A percentile compares a stretch with the other conserved stretches of the same genome.
These are phyloP conservation scores for Rauvolfia tetraphylla DNA, from an alignment of 257 asterid genomes.

Conservation along the genomic window DNA sequence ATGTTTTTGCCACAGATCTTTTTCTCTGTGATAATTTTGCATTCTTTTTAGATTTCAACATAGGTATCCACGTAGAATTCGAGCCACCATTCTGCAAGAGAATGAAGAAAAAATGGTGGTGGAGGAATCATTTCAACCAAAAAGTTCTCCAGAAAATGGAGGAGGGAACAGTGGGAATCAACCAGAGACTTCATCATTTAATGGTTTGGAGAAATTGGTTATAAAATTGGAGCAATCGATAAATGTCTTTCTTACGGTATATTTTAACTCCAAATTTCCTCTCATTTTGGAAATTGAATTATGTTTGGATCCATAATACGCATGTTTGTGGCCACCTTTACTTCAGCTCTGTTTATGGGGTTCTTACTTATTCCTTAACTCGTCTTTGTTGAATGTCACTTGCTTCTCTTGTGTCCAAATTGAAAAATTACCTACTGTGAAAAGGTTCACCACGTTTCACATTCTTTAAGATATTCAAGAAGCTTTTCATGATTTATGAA, in stretches of 20 bases:
- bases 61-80: conserved; percentile 42
- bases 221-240: conserved; percentile 85
- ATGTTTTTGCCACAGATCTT: not conserved
- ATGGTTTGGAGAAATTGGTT: conserved; percentile 57
- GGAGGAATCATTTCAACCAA: conserved; percentile 60
- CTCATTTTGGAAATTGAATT: not conserved
- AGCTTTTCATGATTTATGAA: too few relatives aligned
- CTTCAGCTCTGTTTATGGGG: not conserved
- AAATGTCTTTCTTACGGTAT: conserved; percentile 79
- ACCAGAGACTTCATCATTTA: conserved; percentile 40
- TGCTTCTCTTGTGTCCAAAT: not conserved
- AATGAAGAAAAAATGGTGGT: conserved; percentile 67
- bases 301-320: not conserved
- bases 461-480: not conserved
- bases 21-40: conserved; percentile 8
- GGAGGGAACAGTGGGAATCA: conserved; percentile 36
- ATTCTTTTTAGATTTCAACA: conserved; percentile 14
- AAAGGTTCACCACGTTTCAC: not conserved
- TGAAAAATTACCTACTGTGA: not conserved
- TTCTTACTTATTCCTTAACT: not conserved
- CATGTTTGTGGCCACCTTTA: not conserved
- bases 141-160: conserved; percentile 51
- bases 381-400: not conserved
- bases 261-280: conserved; percentile 3
- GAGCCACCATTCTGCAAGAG: conserved; percentile 68